A percentile compares a stretch with the other conserved stretches of the same genome.
These are phyloP conservation scores for Flagelloscypha sp. DNA, from an alignment of 768 basidiomycete genomes.

Conservation along the genomic window DNA sequence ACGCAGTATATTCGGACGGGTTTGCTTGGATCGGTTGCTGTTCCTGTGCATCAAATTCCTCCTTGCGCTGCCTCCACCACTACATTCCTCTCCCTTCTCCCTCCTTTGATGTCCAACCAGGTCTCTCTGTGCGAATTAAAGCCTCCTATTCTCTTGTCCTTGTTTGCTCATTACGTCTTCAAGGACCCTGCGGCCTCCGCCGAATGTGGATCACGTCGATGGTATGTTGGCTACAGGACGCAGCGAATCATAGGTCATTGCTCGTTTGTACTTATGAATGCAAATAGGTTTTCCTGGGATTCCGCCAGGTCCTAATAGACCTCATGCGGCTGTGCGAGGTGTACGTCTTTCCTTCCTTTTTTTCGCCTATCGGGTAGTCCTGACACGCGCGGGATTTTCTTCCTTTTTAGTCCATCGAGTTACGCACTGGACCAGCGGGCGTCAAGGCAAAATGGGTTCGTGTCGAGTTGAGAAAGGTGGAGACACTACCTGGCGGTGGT, in stretches of 20 bases:
- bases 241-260: slow-evolving; percentile 5
- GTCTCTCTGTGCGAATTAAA: too few relatives aligned
- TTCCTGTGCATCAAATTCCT: too few relatives aligned
- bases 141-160: too few relatives aligned
- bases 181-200: slow-evolving; percentile 81
- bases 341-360: slow-evolving; percentile 37
- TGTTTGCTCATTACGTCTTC: too few relatives aligned
- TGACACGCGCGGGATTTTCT: slow-evolving; percentile 11
- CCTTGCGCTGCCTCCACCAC: too few relatives aligned
- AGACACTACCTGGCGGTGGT: slow-evolving; percentile 69
- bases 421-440: slow-evolving; percentile 64
- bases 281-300: slow-evolving; percentile 77
- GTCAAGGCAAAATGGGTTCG: slow-evolving; percentile 90
- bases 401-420: slow-evolving; percentile 64
- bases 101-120: too few relatives aligned
- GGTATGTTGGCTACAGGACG: slow-evolving; percentile 46
- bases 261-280: slow-evolving; percentile 9
- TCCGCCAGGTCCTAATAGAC: slow-evolving; percentile 68
- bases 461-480: slow-evolving; percentile 86
- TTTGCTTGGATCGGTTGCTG: too few relatives aligned
- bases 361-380: slow-evolving; percentile 3
- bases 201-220: slow-evolving; percentile 83
- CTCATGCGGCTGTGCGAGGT: slow-evolving; percentile 79
- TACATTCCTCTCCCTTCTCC: too few relatives aligned
- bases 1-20: too few relatives aligned